A percentile compares a stretch with the other conserved stretches of the same genome.
phyloP scores from a whole-genome alignment of 2,329 filamentous ascomycete genomes.

The Diaporthe sp. region DNA sequence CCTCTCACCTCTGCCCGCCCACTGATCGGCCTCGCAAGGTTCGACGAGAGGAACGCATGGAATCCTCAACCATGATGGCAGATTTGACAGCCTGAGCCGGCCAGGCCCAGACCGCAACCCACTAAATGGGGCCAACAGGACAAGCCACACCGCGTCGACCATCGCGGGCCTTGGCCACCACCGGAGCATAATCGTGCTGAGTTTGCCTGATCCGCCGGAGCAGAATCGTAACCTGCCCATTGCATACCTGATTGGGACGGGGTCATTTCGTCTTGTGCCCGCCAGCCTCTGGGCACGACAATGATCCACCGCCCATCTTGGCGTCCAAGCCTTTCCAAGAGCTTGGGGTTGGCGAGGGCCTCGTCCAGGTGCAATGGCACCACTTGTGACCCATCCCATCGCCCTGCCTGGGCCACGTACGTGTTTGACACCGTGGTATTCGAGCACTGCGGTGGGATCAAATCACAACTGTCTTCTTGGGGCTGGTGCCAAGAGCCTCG shows the following conservation, averaged over 20 bases:
- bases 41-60: slow-evolving; percentile 25
- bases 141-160: slow-evolving; percentile 12
- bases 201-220: slow-evolving; percentile 17
- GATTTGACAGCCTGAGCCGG: slow-evolving; percentile 10
- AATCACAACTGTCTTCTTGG: background rate
- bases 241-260: slow-evolving; percentile 6
- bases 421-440: slow-evolving; percentile 23
- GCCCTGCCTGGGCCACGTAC: background rate
- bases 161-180: slow-evolving; percentile 6
- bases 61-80: slow-evolving; percentile 13
- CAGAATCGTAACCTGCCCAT: slow-evolving; percentile 18
- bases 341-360: background rate
- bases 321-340: slow-evolving; percentile 23
- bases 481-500: background rate
- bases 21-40: slow-evolving; percentile 17
- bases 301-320: slow-evolving; percentile 7
- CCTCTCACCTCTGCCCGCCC: background rate
- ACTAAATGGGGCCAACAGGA: slow-evolving; percentile 13
- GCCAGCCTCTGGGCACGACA: slow-evolving; percentile 9
- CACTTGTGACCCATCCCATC: background rate
- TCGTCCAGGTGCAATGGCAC: slow-evolving; percentile 3
- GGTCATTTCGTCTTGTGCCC: slow-evolving; percentile 13
- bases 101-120: slow-evolving; percentile 15
- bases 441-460: background rate
- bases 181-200: slow-evolving; percentile 8